phyloP scores from a whole-genome alignment of 2,329 filamentous ascomycete species.

The Alternaria sp. region DNA sequence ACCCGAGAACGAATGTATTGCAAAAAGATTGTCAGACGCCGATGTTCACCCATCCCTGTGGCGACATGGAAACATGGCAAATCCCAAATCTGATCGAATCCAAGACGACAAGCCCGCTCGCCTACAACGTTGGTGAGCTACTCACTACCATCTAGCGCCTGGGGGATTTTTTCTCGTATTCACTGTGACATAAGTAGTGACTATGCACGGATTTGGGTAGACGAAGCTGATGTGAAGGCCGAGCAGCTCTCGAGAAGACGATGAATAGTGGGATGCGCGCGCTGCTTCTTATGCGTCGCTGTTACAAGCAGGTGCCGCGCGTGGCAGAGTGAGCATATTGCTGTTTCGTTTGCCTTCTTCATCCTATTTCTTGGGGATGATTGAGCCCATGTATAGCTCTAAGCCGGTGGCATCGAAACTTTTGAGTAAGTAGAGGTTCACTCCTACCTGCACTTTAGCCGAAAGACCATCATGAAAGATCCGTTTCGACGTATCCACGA shows the following conservation, averaged over 20 bases:
- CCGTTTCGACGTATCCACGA: background rate
- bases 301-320: background rate
- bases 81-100: background rate
- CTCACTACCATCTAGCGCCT: slow-evolving; percentile 1
- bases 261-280: no score
- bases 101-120: background rate
- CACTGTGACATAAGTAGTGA: background rate
- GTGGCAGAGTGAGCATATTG: slow-evolving; percentile 2
- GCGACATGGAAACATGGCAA: no score
- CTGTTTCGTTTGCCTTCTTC: background rate
- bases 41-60: no score
- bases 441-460: slow-evolving; percentile 4
- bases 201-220: background rate
- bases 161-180: background rate
- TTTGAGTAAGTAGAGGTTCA: background rate
- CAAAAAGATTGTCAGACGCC: background rate
- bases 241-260: background rate
- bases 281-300: no score
- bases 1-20: background rate
- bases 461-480: background rate
- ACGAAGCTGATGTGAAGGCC: background rate
- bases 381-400: background rate
- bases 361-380: background rate
- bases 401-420: background rate
- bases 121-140: background rate